Evolutionary conservation across 2,329 filamentous ascomycete species (phyloP).

Genomic region (Cordyceps javanica): DNA sequence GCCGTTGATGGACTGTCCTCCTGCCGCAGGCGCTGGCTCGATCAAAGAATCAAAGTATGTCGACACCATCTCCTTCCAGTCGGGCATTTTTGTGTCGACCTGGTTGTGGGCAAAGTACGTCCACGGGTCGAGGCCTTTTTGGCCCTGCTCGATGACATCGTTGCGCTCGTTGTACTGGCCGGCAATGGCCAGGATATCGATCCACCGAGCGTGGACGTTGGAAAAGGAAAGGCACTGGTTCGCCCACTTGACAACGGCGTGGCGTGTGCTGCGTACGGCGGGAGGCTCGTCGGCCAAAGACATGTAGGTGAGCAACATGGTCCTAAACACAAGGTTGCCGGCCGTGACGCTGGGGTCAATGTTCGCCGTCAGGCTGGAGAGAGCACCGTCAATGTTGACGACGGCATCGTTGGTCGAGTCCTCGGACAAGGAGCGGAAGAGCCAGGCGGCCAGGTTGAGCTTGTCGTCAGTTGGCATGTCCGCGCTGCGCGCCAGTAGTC

Average conservation of each 20-base stretch:
- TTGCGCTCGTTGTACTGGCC: constrained; percentile 61
- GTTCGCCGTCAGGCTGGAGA: constrained; percentile 62
- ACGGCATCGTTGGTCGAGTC: constrained; percentile 71
- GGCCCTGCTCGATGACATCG: constrained; percentile 85
- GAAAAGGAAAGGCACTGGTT: constrained; percentile 79
- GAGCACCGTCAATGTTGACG: constrained; percentile 81
- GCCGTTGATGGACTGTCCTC: constrained; percentile 30
- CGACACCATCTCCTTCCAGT: constrained; percentile 45
- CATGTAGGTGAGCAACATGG: constrained; percentile 65
- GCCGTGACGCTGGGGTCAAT: constrained; percentile 31
- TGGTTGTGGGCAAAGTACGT: constrained; percentile 41
- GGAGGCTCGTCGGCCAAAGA: constrained; percentile 40
- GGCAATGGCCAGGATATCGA: constrained; percentile 75
- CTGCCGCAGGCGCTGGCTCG: constrained; percentile 15
- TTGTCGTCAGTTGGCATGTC: constrained; percentile 48
- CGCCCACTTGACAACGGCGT: constrained; percentile 79
- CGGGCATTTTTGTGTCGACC: constrained; percentile 35
- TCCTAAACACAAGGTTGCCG: constrained; percentile 30
- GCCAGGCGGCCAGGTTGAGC: constrained; percentile 58
- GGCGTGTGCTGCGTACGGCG: constrained; percentile 68
- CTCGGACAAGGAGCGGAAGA: constrained; percentile 76
- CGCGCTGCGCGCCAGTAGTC: constrained; percentile 65
- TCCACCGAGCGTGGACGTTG: constrained; percentile 77
- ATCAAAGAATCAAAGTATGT: constrained; percentile 42
- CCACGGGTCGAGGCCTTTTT: constrained; percentile 73